A percentile compares a stretch with the other conserved stretches of the same genome.
These are phyloP conservation scores for Coprinopsis marcescibilis DNA, from an alignment of 768 basidiomycete genomes.

Conservation along the genomic window DNA sequence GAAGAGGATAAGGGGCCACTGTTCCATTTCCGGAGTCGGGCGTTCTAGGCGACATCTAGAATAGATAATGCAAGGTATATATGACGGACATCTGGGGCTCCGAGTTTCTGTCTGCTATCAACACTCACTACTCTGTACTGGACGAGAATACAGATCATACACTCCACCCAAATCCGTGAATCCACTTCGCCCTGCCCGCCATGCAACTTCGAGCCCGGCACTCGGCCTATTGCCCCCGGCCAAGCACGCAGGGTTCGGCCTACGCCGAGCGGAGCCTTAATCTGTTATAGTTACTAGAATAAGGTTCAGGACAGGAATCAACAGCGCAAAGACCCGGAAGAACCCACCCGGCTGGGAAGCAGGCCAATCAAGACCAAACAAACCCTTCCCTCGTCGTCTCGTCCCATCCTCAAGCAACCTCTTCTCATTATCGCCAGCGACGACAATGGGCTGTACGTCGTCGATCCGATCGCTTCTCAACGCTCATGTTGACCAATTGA, in stretches of 20 bases:
- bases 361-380: conserved; percentile 9
- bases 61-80: conserved; percentile 1
- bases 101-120: not conserved
- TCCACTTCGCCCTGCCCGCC: not conserved
- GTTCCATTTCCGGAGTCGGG: not conserved
- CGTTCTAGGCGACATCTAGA: conserved; percentile 8
- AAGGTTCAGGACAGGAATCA: conserved; percentile 31
- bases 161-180: not conserved
- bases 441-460: conserved; percentile 83
- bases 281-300: conserved; percentile 32
- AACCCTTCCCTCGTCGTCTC: conserved; percentile 17
- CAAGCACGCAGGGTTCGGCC: too few species aligned
- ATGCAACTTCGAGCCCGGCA: too few species aligned
- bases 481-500: conserved; percentile 9
- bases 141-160: too few species aligned
- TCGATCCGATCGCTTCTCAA: conserved; percentile 12
- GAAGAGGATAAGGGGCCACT: not conserved
- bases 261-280: conserved; percentile 6
- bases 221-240: too few species aligned
- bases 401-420: conserved; percentile 15
- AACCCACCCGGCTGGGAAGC: conserved; percentile 1
- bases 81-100: not conserved
- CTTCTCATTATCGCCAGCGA: conserved; percentile 23
- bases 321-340: not conserved
- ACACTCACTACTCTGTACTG: too few species aligned